phyloP scores from a whole-genome alignment of 306 rosid species.

The Adenanthera pavonina region DNA sequence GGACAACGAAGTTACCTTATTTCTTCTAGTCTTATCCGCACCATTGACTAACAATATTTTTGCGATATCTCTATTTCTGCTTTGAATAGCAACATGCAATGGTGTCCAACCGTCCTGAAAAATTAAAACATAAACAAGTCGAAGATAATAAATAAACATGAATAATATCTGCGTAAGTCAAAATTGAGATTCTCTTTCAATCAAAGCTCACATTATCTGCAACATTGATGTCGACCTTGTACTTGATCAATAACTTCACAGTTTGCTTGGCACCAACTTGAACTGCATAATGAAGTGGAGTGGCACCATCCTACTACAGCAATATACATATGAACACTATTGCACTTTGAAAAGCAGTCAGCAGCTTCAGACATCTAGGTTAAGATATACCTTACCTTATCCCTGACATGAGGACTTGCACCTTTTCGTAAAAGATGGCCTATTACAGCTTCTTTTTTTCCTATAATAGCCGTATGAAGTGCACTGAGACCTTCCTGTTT shows the following conservation, averaged over 20 bases:
- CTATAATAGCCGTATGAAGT: conserved; percentile 85
- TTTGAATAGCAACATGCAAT: conserved; percentile 84
- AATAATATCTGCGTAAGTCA: conserved; percentile 8
- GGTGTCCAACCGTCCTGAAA: conserved; percentile 96
- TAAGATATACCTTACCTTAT: conserved; percentile 58
- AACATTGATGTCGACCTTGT: conserved; percentile 74
- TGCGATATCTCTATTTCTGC: conserved; percentile 82
- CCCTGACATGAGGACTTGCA: conserved; percentile 85
- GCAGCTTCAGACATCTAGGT: conserved; percentile 15
- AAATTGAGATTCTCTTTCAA: conserved; percentile 2
- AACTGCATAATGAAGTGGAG: conserved; percentile 95
- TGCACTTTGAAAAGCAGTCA: conserved; percentile 24
- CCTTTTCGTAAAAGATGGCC: conserved; percentile 94
- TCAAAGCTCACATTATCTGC: conserved; percentile 73
- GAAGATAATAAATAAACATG: background rate
- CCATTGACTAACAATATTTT: conserved; percentile 85
- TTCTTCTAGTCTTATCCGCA: conserved; percentile 77
- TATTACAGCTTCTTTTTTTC: conserved; percentile 80
- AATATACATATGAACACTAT: conserved; percentile 35
- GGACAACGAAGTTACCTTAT: conserved; percentile 62
- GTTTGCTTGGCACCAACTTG: conserved; percentile 89
- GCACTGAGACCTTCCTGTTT: conserved; percentile 90
- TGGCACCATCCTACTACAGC: conserved; percentile 82
- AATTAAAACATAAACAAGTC: conserved; percentile 10
- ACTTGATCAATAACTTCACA: conserved; percentile 83